Conservation (phyloP, 2,329 filamentous ascomycete species). For the Fusarium scirpi region DNA sequence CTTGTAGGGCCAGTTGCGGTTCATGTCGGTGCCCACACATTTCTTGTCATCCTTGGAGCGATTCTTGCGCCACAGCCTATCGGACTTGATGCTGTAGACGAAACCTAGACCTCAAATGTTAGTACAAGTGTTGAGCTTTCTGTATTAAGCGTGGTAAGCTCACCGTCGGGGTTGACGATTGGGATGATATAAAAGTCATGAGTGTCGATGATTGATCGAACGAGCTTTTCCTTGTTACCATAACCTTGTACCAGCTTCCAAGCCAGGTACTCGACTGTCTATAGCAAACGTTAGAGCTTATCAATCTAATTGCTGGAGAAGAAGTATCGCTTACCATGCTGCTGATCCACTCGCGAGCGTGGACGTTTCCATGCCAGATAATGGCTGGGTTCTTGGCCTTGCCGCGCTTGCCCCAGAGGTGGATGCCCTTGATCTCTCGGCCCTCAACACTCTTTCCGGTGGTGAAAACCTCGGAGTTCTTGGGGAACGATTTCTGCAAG, state of each 20-base stretch:
- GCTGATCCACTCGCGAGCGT: slow-evolving; percentile 71
- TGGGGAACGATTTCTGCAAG: slow-evolving; percentile 57
- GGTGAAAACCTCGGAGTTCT: slow-evolving; percentile 62
- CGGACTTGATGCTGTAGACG: slow-evolving; percentile 55
- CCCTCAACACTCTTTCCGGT: slow-evolving; percentile 62
- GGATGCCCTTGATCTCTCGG: slow-evolving; percentile 69
- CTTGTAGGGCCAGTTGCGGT: slow-evolving; percentile 70
- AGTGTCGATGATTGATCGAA: slow-evolving; percentile 59
- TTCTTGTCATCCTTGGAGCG: slow-evolving; percentile 57
- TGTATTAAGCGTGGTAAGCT: neutral
- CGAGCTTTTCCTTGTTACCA: slow-evolving; percentile 23
- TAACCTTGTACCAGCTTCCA: slow-evolving; percentile 41
- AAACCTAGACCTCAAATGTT: slow-evolving; percentile 58
- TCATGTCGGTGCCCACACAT: slow-evolving; percentile 67
- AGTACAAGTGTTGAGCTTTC: accelerated
- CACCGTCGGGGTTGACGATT: slow-evolving; percentile 71
- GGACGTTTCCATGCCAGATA: slow-evolving; percentile 68
- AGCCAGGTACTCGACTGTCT: slow-evolving; percentile 43
- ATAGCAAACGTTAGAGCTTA: neutral
- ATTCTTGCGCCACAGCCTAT: slow-evolving; percentile 74
- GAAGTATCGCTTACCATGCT: slow-evolving; percentile 56
- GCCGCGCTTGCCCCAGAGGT: slow-evolving; percentile 63
- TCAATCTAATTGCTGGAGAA: accelerated
- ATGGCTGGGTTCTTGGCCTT: slow-evolving; percentile 63
- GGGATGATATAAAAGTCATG: slow-evolving; percentile 76